Base-by-base conservation (phyloP, 805 yeast species). In the Blastobotrys terrestris region DNA sequence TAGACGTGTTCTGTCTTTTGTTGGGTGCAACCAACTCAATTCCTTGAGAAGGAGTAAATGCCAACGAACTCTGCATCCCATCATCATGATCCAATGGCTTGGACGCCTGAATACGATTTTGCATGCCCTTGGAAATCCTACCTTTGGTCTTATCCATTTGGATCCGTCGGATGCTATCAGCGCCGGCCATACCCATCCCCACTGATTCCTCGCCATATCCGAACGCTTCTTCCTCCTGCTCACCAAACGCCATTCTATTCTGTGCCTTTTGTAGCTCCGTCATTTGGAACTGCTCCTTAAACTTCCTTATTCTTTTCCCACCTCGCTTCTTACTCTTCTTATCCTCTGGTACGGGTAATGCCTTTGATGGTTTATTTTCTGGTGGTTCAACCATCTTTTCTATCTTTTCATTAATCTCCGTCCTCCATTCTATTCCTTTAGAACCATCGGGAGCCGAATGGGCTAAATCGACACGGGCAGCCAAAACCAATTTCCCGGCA, bases 251-350 rank as follows among this genome's bases (percentile, higher is more conserved):
- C 80, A 91, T 77, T 62, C 86, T 79, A 65, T 92, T 90, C 62
- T 88, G 96, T 2, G 95, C 85, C 58, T 81, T 84, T 39, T 90
- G 82, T 44, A 87, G 65, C 51, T 90, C 95, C 0, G 96, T 84
- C 76, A 86, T 77, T 61, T 83, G 84, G 68, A 85, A 83, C 63
- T 87, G 82, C 63, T 89, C 87, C 66, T 87, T 89, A 72, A 81
- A 77, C 67, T 89, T 90, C 49, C 96, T 75, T 59, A 85, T 77
- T 52, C 92, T 72, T 58, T 82, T 73, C 0, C 99, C 99, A 1
- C 95, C 97, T 60, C 99, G 75, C 60, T 84, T 87, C 68, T 88
- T 87, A 3, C 92, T 82, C 48, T 83, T 80, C 51, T 76, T 77
- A 52, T 90, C 96, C 15, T 79, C 73, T 0, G 97, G 97, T 3